phyloP scores from a whole-genome alignment of 805 yeast genomes.

The Zygosaccharomyces pseudorouxii region DNA sequence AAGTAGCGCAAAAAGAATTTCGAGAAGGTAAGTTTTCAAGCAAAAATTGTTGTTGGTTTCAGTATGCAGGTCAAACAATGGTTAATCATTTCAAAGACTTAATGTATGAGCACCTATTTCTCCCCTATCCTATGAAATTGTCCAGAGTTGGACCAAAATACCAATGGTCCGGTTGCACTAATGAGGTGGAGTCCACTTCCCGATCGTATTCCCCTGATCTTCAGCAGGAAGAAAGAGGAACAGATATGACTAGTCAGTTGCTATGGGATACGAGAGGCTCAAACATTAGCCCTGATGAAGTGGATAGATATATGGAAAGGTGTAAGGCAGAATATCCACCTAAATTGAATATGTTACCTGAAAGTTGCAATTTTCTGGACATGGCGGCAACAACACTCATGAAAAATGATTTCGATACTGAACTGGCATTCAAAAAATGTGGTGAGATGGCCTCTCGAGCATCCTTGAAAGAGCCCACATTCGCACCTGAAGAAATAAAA shows the following conservation, averaged over 20 bases:
- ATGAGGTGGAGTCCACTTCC: constrained; percentile 11
- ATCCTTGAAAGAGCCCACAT: constrained; percentile 70
- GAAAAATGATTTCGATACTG: constrained; percentile 47
- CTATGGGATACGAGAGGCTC: constrained; percentile 54
- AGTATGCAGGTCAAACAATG: constrained; percentile 29
- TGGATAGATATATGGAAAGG: constrained; percentile 51
- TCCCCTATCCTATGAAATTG: constrained; percentile 29
- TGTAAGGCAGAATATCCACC: constrained; percentile 55
- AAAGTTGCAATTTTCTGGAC: constrained; percentile 81
- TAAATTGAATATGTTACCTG: constrained; percentile 48
- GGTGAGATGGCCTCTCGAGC: constrained; percentile 50
- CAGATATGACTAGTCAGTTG: constrained; percentile 56
- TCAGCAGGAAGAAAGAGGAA: constrained; percentile 59
- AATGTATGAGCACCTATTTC: constrained; percentile 14
- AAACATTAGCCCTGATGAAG: constrained; percentile 24
- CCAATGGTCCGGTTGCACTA: constrained; percentile 30
- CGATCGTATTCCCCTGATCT: constrained; percentile 12
- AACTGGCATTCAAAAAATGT: constrained; percentile 42
- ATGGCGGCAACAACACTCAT: constrained; percentile 55
- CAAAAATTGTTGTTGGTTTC: constrained; percentile 26
- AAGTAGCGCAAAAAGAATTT: constrained; percentile 15
- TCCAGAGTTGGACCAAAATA: constrained; percentile 25
- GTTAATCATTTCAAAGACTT: constrained; percentile 23
- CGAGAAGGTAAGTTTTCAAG: constrained; percentile 9
- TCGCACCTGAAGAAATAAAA: constrained; percentile 56